Conservation (phyloP, 2,329 filamentous ascomycete species). For the Fusarium albidum region DNA sequence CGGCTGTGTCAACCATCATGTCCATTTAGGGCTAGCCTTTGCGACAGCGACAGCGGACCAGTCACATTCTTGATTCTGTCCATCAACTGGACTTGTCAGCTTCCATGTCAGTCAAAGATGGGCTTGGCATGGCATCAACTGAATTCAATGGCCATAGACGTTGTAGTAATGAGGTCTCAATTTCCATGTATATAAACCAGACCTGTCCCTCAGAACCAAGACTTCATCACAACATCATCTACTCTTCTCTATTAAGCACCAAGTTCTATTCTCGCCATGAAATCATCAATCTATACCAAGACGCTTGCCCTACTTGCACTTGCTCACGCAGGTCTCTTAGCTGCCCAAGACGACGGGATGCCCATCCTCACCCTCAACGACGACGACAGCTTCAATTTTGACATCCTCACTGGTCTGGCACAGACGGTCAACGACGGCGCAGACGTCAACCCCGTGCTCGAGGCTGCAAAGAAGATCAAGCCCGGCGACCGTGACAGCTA, state of each 20-base stretch:
- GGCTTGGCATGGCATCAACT: too few species aligned
- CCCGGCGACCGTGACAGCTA: constrained; percentile 37
- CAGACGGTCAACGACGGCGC: constrained; percentile 15
- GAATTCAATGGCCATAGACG: too few species aligned
- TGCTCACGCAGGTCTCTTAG: neutral
- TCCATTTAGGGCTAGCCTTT: constrained; percentile 7
- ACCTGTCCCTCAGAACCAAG: accelerated
- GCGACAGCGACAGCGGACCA: constrained; percentile 4
- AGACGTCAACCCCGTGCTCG: constrained; percentile 45
- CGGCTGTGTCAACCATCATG: constrained; percentile 16
- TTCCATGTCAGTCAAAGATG: too few species aligned
- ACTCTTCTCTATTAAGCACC: too few species aligned
- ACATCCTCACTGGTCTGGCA: constrained; percentile 18
- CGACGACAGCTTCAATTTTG: constrained; percentile 26
- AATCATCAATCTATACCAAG: neutral
- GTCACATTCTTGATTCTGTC: too few species aligned
- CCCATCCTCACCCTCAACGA: constrained; percentile 19
- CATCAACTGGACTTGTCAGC: too few species aligned
- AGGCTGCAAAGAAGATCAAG: constrained; percentile 35
- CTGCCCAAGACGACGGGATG: neutral
- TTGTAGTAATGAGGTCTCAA: too few species aligned
- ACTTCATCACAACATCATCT: neutral
- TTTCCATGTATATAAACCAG: constrained; percentile 8
- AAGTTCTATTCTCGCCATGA: too few species aligned
- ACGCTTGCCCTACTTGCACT: accelerated